These are phyloP conservation scores for Leucosporidium creatinivorum DNA, from an alignment of 768 basidiomycete species.

Conservation along the genomic window DNA sequence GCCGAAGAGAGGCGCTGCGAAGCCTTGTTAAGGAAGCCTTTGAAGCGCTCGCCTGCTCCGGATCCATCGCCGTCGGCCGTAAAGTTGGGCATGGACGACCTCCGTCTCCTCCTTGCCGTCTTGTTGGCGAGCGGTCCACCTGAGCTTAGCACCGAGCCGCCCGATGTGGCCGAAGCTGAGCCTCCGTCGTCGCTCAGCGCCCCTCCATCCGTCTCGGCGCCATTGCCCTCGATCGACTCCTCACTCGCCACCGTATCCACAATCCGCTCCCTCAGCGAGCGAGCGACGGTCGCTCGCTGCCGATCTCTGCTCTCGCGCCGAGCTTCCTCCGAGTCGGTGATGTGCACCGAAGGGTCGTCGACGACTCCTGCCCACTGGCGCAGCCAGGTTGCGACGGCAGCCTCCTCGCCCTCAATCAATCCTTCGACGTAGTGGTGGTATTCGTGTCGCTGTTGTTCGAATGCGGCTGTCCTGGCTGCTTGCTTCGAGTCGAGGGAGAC, in stretches of 20 bases:
- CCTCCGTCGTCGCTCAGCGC: constrained; percentile 4
- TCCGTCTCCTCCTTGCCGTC: not conserved
- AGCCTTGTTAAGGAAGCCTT: constrained; percentile 16
- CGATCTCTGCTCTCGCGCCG: not conserved
- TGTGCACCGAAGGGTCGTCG: not conserved
- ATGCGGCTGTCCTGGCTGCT: constrained; percentile 10
- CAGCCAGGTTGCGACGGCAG: constrained; percentile 23
- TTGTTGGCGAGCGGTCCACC: not conserved
- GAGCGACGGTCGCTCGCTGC: not conserved
- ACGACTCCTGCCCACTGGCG: constrained; percentile 10
- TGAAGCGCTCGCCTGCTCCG: constrained; percentile 20
- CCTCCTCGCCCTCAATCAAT: constrained; percentile 25
- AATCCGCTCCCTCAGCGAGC: not conserved
- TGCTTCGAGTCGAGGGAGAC: constrained; percentile 29
- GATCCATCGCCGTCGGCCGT: not conserved
- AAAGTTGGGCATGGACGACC: constrained; percentile 10
- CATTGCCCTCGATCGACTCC: not conserved
- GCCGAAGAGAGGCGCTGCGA: constrained; percentile 8
- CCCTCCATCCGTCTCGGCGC: not conserved
- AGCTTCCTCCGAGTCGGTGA: not conserved
- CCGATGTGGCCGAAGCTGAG: not conserved
- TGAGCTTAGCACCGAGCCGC: not conserved
- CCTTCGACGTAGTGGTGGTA: constrained; percentile 31
- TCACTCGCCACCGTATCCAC: not conserved
- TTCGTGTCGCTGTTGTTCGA: constrained; percentile 24